These are phyloP conservation scores for Cornus suecica DNA, from an alignment of 148 eudicot species.

Conservation along the genomic window DNA sequence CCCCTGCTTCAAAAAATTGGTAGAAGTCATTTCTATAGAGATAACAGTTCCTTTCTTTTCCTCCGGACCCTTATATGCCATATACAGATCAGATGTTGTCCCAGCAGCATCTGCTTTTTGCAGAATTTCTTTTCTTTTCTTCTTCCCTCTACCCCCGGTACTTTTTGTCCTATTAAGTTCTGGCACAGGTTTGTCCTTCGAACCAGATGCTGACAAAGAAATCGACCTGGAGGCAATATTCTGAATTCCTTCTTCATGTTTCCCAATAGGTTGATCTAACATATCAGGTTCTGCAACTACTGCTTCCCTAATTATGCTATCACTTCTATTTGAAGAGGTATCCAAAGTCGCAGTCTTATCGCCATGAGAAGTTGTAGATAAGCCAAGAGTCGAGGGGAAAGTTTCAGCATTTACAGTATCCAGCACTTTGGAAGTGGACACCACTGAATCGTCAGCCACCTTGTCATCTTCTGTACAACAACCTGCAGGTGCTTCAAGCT, in stretches of 20 bases:
- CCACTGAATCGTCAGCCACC: conserved; percentile 7
- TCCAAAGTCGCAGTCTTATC: conserved; percentile 21
- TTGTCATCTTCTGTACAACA: conserved; percentile 14
- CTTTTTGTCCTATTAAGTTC: conserved; percentile 47
- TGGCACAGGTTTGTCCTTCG: conserved; percentile 27
- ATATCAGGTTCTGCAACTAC: conserved; percentile 25
- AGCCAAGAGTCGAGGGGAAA: conserved; percentile 11
- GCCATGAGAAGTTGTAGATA: conserved; percentile 21
- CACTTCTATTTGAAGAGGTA: conserved; percentile 15
- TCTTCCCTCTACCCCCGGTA: conserved; percentile 39
- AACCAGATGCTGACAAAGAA: conserved; percentile 38
- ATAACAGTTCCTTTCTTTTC: conserved; percentile 50
- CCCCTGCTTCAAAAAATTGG: conserved; percentile 22
- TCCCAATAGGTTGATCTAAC: conserved; percentile 26
- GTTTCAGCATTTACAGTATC: conserved; percentile 15
- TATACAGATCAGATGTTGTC: conserved; percentile 70
- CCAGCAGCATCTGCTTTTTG: conserved; percentile 79
- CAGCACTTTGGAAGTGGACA: conserved; percentile 14
- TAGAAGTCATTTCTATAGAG: conserved; percentile 22
- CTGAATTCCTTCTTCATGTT: conserved; percentile 32
- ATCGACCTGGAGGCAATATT: conserved; percentile 19
- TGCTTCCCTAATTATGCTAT: conserved; percentile 20
- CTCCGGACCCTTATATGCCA: conserved; percentile 81
- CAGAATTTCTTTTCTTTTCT: conserved; percentile 56
- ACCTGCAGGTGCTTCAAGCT: conserved; percentile 12